Percentiles rank a stretch among this genome's conserved stretches.
Evolutionary conservation across 2,329 filamentous ascomycete genomes (phyloP).

Genomic region (Colletotrichum somersetense): DNA sequence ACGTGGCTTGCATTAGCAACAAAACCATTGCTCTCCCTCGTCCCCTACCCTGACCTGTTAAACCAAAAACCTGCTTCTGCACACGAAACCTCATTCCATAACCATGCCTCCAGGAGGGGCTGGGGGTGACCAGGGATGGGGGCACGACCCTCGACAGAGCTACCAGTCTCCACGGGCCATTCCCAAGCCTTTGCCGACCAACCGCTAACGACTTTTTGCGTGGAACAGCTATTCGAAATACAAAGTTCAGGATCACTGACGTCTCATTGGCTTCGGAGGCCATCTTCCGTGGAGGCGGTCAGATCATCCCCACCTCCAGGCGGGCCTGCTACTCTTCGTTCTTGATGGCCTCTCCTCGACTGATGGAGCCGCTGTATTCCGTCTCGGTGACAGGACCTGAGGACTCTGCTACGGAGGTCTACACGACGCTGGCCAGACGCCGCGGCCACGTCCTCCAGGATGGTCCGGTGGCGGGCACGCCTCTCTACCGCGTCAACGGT

Average conservation of each 20-base stretch:
- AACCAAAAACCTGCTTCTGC: slow-evolving; percentile 35
- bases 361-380: slow-evolving; percentile 97
- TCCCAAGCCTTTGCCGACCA: slow-evolving; percentile 28
- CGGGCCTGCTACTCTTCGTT: slow-evolving; percentile 96
- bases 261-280: slow-evolving; percentile 87
- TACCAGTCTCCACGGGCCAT: slow-evolving; percentile 28
- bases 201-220: slow-evolving; percentile 46
- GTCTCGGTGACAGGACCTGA: slow-evolving; percentile 94
- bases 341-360: slow-evolving; percentile 92
- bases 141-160: slow-evolving; percentile 28
- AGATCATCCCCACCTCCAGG: slow-evolving; percentile 95
- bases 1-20: slow-evolving; percentile 38
- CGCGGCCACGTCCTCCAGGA: slow-evolving; percentile 95
- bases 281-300: slow-evolving; percentile 94
- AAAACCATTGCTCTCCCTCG: slow-evolving; percentile 12
- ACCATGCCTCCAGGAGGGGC: slow-evolving; percentile 25
- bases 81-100: slow-evolving; percentile 27
- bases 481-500: slow-evolving; percentile 90
- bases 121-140: slow-evolving; percentile 36
- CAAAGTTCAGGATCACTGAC: slow-evolving; percentile 96
- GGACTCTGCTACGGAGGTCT: slow-evolving; percentile 87
- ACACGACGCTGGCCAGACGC: slow-evolving; percentile 89
- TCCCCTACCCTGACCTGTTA: slow-evolving; percentile 21
- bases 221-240: slow-evolving; percentile 87
- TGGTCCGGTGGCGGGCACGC: slow-evolving; percentile 92